Base-by-base conservation (phyloP, 305 asterid genomes). In the Solanum hybrid region DNA sequence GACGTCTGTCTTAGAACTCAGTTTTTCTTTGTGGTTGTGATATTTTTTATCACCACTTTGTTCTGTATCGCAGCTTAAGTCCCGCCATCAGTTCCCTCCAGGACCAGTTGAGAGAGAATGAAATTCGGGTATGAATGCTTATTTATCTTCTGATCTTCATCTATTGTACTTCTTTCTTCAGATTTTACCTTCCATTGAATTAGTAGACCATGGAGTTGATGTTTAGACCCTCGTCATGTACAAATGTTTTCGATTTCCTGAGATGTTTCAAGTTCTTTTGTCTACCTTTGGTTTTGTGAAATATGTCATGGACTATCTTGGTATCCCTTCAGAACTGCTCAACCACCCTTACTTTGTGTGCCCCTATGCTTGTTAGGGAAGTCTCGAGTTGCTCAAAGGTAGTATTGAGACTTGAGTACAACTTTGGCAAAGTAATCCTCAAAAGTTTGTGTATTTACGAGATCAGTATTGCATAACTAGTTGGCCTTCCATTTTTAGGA, bases 71-170 rank as follows among this genome's bases (percentile, higher is more conserved):
- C 97, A 98, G 99, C 95, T 93, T 98, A 93, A 96, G 94, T 88
- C 99, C 99, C 78, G 98, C 99, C 92, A 91, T 97, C 94, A 91
- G 79, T 75, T 93, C 93, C 85, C 99, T 98, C 90, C 98, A 97
- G 93, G 98, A 96, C 93, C 98, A 93, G 86, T 91, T 95, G 94
- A 93, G 94, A 93, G 99, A 98, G 89, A 98, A 98, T 90, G 99
- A 98, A 91, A 91, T 95, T 89, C 97, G 93, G 99, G 99, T 98
- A 91, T 88, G 37, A 31, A 37, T 78, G 73, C 76, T 56, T 85
- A 31, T 82, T 8, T 86, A 38, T 75, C 29, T 31, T 45, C 36
- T 4, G 40, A 45, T 75, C 35, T 34, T 35, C 32, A 89, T 60
- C 37, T 27, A 22, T 69, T 29, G 10, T 32, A 60, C 12, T 26